Percentiles rank a stretch among this genome's conserved stretches.
Conservation (phyloP, 345 rosid genomes). For the Euphorbia lathyris region DNA sequence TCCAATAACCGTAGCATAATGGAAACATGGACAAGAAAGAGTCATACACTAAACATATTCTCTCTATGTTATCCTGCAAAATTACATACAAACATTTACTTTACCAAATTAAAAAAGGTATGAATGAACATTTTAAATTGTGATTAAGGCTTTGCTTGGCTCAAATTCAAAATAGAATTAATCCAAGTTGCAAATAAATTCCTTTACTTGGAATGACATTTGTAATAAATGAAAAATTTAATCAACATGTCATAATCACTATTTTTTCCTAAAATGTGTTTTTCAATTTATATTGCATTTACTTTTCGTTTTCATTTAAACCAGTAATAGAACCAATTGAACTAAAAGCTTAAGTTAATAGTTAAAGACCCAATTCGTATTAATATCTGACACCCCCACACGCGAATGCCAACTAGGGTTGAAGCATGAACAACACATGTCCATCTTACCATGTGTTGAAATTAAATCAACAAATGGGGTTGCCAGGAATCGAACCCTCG, state of each 20-base stretch:
- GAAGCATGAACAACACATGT: no score
- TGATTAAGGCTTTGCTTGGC: not conserved
- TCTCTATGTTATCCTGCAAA: conserved; percentile 64
- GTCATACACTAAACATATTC: conserved; percentile 60
- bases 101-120: not conserved
- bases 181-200: not conserved
- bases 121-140: not conserved
- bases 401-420: no score
- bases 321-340: no score
- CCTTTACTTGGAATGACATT: not conserved
- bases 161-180: not conserved
- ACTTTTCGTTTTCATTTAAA: not conserved
- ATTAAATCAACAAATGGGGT: no score
- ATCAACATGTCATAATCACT: not conserved
- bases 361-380: no score
- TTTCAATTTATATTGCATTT: not conserved
- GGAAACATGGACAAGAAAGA: conserved; percentile 79
- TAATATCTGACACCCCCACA: no score
- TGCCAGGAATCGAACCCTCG: no score
- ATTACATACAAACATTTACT: not conserved
- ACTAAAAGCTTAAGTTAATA: no score
- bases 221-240: not conserved
- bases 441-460: no score
- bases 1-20: conserved; percentile 87
- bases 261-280: not conserved